These are phyloP conservation scores for Kluyveromyces aestuarii DNA, from an alignment of 805 yeast species.

Conservation along the genomic window DNA sequence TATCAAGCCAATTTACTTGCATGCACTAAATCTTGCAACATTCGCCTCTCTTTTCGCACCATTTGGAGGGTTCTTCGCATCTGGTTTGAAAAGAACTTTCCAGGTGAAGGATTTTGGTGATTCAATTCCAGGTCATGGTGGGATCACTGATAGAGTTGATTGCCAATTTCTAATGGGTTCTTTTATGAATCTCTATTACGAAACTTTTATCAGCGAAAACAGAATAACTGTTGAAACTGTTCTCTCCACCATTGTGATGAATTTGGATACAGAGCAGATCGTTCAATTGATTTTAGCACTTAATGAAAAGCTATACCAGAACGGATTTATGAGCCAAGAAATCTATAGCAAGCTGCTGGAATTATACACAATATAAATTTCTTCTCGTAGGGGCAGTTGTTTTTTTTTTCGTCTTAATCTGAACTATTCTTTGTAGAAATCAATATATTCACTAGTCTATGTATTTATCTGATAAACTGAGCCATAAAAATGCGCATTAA, in stretches of 20 bases:
- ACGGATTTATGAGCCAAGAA: constrained; percentile 32
- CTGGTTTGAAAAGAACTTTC: constrained; percentile 94
- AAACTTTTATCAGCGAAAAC: constrained; percentile 74
- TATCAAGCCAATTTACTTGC: constrained; percentile 84
- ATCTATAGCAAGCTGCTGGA: constrained; percentile 27
- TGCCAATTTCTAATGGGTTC: constrained; percentile 98
- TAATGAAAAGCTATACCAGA: constrained; percentile 27
- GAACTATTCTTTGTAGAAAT: background rate
- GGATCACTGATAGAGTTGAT: constrained; percentile 94
- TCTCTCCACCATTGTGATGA: constrained; percentile 65
- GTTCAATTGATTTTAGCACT: constrained; percentile 51
- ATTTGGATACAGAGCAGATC: constrained; percentile 58
- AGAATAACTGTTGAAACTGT: constrained; percentile 66
- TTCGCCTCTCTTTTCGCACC: constrained; percentile 97
- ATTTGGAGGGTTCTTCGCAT: constrained; percentile 96
- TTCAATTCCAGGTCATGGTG: constrained; percentile 98
- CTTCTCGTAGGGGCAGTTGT: background rate
- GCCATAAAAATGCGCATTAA: background rate
- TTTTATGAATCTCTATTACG: constrained; percentile 84
- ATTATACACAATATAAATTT: constrained; percentile 11
- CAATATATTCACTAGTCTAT: background rate
- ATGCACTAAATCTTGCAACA: constrained; percentile 75
- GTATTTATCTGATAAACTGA: background rate
- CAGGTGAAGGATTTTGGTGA: constrained; percentile 96
- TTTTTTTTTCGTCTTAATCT: background rate